phyloP scores from a whole-genome alignment of 2,329 filamentous ascomycete species.

The Hymenoscyphus linearis region DNA sequence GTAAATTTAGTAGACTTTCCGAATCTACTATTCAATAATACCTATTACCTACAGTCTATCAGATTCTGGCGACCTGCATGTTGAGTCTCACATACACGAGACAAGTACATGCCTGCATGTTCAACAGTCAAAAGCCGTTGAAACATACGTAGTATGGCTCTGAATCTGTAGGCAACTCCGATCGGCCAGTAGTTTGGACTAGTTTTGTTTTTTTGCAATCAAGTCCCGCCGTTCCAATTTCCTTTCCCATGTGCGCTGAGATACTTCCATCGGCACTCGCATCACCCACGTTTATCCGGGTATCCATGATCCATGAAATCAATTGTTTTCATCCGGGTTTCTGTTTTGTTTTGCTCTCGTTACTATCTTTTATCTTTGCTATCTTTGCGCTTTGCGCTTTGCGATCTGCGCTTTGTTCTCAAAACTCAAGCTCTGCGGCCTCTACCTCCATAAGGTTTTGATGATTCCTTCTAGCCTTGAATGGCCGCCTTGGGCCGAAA shows the following conservation, averaged over 20 bases:
- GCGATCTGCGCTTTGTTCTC: neutral
- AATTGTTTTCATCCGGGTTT: neutral
- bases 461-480: slow-evolving; percentile 1
- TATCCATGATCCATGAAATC: neutral
- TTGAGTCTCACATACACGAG: neutral
- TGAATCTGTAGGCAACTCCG: neutral
- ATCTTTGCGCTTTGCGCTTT: neutral
- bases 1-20: too few species aligned
- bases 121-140: neutral
- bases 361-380: neutral
- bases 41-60: neutral
- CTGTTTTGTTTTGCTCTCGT: neutral
- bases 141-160: neutral
- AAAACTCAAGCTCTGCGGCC: too few species aligned
- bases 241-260: neutral
- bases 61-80: neutral
- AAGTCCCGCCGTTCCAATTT: neutral
- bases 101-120: neutral
- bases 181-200: neutral
- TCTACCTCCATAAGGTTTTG: too few species aligned
- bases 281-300: neutral
- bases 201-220: neutral
- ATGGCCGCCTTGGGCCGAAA: slow-evolving; percentile 15
- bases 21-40: too few species aligned
- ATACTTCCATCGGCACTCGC: neutral